Evolutionary conservation across 441 rosid genomes (phyloP), one percentile per base, ranked within the genome.

Genomic region (Metrosideros polymorpha): DNA sequence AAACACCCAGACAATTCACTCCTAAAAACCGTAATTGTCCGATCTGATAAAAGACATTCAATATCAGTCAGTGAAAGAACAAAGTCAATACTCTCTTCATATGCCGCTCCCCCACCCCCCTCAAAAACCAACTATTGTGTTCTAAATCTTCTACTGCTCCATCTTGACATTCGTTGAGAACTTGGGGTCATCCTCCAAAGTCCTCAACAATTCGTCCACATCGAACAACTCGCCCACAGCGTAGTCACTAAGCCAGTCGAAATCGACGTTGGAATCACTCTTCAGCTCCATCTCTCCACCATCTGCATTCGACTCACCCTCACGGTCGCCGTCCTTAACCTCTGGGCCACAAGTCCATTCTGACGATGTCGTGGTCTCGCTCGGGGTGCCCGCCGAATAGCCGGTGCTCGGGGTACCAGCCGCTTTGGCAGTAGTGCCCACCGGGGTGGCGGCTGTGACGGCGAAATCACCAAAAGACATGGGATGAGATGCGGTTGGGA

Each of bases 221-320:
- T 93, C 96, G 63, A 96, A 94, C 86, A 92, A 54, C 57, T 96
- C 95, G 13, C 91, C 95, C 43, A 87, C 53, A 3, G 55, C 76
- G 22, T 52, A 59, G n/a, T 82, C 90, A 55, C 52, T 82, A 55
- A 77, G 25, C 92, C 88, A 85, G 52, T 89, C 88, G 12, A 87
- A 66, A 42, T 88, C 83, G 1, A 12, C 75, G 42, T 32, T 24
- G 10, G 14, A 7, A 24, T 86, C 45, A 19, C 18, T 82, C 61
- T 49, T 82, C 19, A 4, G 82, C 75, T 71, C 84, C 24, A 15
- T 43, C 39, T 30, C 85, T 32, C 84, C 87, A 54, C 83, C 92
- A 83, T 83, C 49, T 13, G 82, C 85, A 75, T 29, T 86, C 22
- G 87, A 87, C 55, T 89, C 92, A 35, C 85, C 90, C 86, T 90